Evolutionary conservation across 2,329 filamentous ascomycete genomes (phyloP).

Genomic region (Colletotrichum liriopes): DNA sequence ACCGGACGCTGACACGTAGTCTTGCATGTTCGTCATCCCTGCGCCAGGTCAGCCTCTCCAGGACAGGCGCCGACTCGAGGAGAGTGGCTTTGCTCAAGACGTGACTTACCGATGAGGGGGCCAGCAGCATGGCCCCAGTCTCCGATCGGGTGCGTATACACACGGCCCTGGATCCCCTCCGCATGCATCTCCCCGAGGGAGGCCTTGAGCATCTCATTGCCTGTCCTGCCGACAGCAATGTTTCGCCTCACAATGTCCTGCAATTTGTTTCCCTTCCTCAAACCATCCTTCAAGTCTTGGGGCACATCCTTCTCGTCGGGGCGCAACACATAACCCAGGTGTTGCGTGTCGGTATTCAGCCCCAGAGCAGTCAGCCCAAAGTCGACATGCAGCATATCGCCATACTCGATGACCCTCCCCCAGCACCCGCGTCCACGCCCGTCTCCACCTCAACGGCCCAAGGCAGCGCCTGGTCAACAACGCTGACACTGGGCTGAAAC

Average conservation of each 20-base stretch:
- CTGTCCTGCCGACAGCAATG: constrained; percentile 61
- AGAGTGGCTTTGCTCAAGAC: background rate
- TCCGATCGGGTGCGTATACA: constrained; percentile 66
- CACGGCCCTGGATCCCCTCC: constrained; percentile 62
- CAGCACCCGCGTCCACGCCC: constrained; percentile 37
- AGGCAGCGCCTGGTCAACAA: constrained; percentile 52
- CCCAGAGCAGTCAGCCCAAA: constrained; percentile 64
- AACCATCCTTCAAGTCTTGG: constrained; percentile 57
- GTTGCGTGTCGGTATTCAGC: constrained; percentile 66
- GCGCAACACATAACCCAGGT: constrained; percentile 64
- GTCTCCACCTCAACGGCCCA: background rate
- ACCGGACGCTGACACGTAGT: constrained; percentile 62
- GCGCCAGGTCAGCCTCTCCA: background rate
- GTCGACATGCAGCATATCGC: constrained; percentile 65
- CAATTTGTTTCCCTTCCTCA: constrained; percentile 62
- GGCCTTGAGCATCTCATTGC: constrained; percentile 61
- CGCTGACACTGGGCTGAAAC: constrained; percentile 64
- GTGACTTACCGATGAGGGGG: constrained; percentile 59
- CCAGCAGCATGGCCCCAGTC: constrained; percentile 68
- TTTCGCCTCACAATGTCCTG: constrained; percentile 63
- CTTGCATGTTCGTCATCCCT: constrained; percentile 68
- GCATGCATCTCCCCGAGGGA: constrained; percentile 57
- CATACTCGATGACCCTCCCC: constrained; percentile 56
- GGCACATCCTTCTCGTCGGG: constrained; percentile 61
- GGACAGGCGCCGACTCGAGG: background rate